These are phyloP conservation scores for Ophiostoma angusticollis DNA, from an alignment of 2,329 filamentous ascomycete species.

Conservation along the genomic window DNA sequence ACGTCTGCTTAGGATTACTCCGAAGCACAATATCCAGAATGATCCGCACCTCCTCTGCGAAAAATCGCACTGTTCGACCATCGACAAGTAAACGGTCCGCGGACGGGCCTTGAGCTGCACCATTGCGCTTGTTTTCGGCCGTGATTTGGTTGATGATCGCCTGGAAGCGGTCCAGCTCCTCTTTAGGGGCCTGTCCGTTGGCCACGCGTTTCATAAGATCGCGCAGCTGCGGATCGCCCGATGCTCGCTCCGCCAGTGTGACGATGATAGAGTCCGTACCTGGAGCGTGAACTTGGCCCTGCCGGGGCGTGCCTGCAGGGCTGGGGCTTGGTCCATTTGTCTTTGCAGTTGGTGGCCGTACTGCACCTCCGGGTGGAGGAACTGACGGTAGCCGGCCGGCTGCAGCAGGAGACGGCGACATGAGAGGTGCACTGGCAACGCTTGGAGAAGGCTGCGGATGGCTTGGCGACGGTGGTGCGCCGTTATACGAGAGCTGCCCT, in stretches of 20 bases:
- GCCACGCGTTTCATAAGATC: slow-evolving; percentile 76
- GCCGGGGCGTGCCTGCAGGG: slow-evolving; percentile 16
- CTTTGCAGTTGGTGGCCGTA: slow-evolving; percentile 1
- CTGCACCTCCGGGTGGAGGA: not conserved
- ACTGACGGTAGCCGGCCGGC: slow-evolving; percentile 3
- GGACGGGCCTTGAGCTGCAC: slow-evolving; percentile 37
- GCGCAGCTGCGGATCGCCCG: slow-evolving; percentile 57
- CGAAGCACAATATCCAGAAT: slow-evolving; percentile 47
- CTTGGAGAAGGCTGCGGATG: not conserved
- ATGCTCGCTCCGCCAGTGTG: slow-evolving; percentile 62
- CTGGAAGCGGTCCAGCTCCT: slow-evolving; percentile 65
- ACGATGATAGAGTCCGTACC: slow-evolving; percentile 66
- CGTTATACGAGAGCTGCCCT: slow-evolving; percentile 16
- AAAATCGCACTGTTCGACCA: slow-evolving; percentile 44
- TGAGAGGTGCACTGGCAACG: slow-evolving; percentile 8
- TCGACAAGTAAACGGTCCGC: slow-evolving; percentile 43
- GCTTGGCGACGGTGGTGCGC: too few species aligned
- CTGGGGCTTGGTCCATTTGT: slow-evolving; percentile 15
- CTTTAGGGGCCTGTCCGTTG: slow-evolving; percentile 55
- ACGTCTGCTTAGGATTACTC: slow-evolving; percentile 45
- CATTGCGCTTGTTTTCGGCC: slow-evolving; percentile 39
- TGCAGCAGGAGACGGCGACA: slow-evolving; percentile 9
- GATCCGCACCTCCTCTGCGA: slow-evolving; percentile 43
- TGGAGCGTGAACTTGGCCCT: slow-evolving; percentile 13
- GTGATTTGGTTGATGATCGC: slow-evolving; percentile 71